Conservation (phyloP, 2,329 filamentous ascomycete genomes). For the Sporothrix luriei region DNA sequence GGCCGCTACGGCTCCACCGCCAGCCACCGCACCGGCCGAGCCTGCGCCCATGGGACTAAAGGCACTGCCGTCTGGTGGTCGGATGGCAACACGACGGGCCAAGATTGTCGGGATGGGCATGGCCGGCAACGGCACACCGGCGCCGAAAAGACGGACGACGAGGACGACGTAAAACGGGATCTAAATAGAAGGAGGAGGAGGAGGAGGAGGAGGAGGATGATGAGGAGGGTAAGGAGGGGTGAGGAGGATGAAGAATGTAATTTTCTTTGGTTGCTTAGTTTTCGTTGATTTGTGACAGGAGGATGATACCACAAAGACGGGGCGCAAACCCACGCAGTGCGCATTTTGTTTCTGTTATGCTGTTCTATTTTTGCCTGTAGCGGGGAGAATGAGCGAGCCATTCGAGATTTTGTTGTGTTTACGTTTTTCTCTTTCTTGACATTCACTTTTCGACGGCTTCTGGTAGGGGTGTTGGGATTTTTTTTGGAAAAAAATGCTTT, state of each 20-base stretch:
- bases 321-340: not conserved
- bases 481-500: too few relatives aligned
- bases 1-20: not conserved
- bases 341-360: not conserved
- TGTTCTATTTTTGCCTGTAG: not conserved
- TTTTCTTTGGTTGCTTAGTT: not conserved
- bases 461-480: not conserved
- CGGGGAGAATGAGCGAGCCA: slow-evolving; percentile 2
- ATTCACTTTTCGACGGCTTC: slow-evolving; percentile 11
- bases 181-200: not conserved
- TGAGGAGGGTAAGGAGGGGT: not conserved
- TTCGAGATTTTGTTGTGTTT: slow-evolving; percentile 5
- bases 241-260: not conserved
- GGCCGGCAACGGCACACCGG: slow-evolving; percentile 36
- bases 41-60: slow-evolving; percentile 15
- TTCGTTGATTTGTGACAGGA: not conserved
- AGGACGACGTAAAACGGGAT: slow-evolving; percentile 3
- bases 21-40: not conserved
- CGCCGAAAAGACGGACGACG: slow-evolving; percentile 34
- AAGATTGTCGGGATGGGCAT: slow-evolving; percentile 35
- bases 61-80: slow-evolving; percentile 13
- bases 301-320: not conserved
- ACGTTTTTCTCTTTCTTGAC: not conserved
- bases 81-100: slow-evolving; percentile 34
- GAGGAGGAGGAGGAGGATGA: not conserved